phyloP scores from a whole-genome alignment of 1,284 basidiomycete genomes.

The Puccinia novopanici region DNA sequence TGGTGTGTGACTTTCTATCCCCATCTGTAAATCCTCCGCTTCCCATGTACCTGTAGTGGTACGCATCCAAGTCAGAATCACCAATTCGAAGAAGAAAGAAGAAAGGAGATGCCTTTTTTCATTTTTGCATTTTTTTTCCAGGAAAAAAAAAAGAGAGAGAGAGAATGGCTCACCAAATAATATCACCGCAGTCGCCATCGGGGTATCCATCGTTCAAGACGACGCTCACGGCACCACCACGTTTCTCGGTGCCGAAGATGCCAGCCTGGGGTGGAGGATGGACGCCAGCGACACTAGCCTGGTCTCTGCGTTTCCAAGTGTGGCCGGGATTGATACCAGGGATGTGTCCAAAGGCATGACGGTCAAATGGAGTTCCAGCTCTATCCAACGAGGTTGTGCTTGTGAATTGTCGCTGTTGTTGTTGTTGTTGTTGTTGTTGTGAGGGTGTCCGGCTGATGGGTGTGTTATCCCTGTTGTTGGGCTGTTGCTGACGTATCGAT shows the following conservation, averaged over 20 bases:
- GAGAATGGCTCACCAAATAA: constrained; percentile 69
- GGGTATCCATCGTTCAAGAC: constrained; percentile 77
- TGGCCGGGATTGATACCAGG: constrained; percentile 49
- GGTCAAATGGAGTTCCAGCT: too few relatives aligned
- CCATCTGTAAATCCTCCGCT: background rate
- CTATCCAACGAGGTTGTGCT: too few relatives aligned
- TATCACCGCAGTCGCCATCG: constrained; percentile 77
- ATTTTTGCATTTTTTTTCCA: background rate
- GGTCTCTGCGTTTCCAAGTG: constrained; percentile 52
- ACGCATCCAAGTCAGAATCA: background rate
- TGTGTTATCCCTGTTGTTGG: too few relatives aligned
- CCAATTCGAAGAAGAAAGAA: background rate
- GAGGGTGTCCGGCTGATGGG: too few relatives aligned
- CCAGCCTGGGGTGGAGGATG: constrained; percentile 53
- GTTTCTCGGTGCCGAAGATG: constrained; percentile 52
- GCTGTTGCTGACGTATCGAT: too few relatives aligned
- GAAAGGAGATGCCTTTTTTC: too few relatives aligned
- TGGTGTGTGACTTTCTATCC: background rate
- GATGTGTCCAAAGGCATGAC: constrained; percentile 19
- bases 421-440: too few relatives aligned
- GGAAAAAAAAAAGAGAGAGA: background rate
- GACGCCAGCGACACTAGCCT: constrained; percentile 52
- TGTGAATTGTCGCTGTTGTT: too few relatives aligned
- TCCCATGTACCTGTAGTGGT: constrained; percentile 38
- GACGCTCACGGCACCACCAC: constrained; percentile 72